phyloP scores from a whole-genome alignment of 1,284 basidiomycete genomes.

The Sporisorium scitamineum region DNA sequence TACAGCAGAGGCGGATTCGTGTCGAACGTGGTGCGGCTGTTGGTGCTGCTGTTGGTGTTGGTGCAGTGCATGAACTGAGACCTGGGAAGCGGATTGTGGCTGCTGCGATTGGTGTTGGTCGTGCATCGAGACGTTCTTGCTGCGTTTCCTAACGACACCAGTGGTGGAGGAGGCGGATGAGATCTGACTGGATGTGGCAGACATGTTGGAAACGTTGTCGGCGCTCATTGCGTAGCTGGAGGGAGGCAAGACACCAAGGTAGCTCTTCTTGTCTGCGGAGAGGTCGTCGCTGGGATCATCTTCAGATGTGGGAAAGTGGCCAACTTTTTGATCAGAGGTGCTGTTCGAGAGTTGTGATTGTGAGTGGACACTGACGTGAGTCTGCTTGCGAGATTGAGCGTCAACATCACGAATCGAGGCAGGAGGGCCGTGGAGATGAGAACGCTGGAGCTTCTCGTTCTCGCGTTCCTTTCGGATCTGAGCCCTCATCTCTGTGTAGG shows the following conservation, averaged over 20 bases:
- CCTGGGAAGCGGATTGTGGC: slow-evolving; percentile 12
- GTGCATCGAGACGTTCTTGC: slow-evolving; percentile 25
- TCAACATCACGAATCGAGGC: slow-evolving; percentile 4
- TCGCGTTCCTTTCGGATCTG: slow-evolving; percentile 50
- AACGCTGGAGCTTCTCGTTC: slow-evolving; percentile 24
- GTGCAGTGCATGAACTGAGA: slow-evolving; percentile 13
- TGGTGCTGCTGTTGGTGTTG: slow-evolving; percentile 28
- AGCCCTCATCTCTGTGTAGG: slow-evolving; percentile 56
- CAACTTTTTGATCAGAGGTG: slow-evolving; percentile 44
- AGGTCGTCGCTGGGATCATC: slow-evolving; percentile 14
- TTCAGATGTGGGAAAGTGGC: slow-evolving; percentile 14
- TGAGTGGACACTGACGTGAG: slow-evolving; percentile 2
- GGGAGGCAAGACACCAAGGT: slow-evolving; percentile 31
- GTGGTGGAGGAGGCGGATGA: slow-evolving; percentile 39
- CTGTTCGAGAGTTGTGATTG: slow-evolving; percentile 14
- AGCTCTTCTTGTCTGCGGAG: slow-evolving; percentile 17
- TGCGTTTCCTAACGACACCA: slow-evolving; percentile 27
- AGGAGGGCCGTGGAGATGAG: slow-evolving; percentile 3
- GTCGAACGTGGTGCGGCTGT: slow-evolving; percentile 3
- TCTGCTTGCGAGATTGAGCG: slow-evolving; percentile 6
- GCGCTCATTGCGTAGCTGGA: slow-evolving; percentile 33
- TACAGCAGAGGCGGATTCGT: slow-evolving; percentile 6
- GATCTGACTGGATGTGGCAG: slow-evolving; percentile 29
- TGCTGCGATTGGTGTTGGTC: slow-evolving; percentile 14
- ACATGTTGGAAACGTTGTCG: slow-evolving; percentile 40